Base-by-base conservation (phyloP, 805 yeast genomes). In the Candida stauntonica region DNA sequence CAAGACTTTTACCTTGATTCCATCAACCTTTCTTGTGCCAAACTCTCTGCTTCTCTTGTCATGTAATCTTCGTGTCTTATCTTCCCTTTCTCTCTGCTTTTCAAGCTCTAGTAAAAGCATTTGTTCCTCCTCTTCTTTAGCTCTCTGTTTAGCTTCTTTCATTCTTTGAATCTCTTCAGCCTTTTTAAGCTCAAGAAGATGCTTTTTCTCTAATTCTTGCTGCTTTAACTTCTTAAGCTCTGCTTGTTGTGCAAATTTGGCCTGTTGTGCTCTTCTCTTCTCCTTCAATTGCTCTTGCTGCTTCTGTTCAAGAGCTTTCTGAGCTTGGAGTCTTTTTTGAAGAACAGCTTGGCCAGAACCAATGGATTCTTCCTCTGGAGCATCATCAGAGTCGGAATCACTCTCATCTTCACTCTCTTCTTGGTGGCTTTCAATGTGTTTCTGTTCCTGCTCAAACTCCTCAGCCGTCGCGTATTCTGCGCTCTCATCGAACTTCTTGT, bases 331-430 rank as follows among this genome's bases (percentile, higher is more conserved):
- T 26, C 50, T 50, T 2, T 29, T 26, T 17, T 35, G 36, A 2
- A 35, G 19, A 9, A 29, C 38, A 13, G 36, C 29, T 5, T 17
- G 36, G 18, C 62, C 63, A 23, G 54, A 28, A 29, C 60, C 43
- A 33, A 61, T 35, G 8, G 59, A 58, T 34, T 69, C 76, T 46
- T 73, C 78, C 40, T 72, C 77, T 36, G 79, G 79, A 1, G 78
- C 76, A 16, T 70, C 77, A 42, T 63, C 69, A 27, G 54, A 51
- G 33, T 52, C 62, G 11, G 30, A 28, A 16, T 28, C 30, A 6
- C 16, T 12, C 7, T 28, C 30, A 8, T 26, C 24, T 21, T 21
- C 24, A n/a, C 11, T 21, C 24, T 21, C 9, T 8, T 21, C 7
- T 11, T 21, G 24, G 11, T 21, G 24, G 11, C 11, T 8, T 11